A percentile compares a stretch with the other conserved stretches of the same genome.
Evolutionary conservation across 2,329 filamentous ascomycete species (phyloP).

Genomic region (Diatrype stigma): DNA sequence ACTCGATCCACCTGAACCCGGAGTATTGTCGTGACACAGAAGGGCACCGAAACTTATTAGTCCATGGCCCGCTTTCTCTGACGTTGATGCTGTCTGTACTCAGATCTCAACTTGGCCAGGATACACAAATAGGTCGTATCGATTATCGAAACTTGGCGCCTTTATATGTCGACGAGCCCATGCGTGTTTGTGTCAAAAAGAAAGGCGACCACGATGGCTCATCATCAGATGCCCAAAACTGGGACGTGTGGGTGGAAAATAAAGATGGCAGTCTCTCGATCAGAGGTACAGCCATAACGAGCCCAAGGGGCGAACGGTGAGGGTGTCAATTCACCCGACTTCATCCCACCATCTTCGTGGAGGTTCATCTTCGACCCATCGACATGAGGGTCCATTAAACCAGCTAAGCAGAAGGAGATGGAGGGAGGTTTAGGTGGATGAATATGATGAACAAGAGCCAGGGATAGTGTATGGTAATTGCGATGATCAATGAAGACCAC

Average conservation of each 20-base stretch:
- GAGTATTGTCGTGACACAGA: constrained; percentile 67
- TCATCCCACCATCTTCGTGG: neutral
- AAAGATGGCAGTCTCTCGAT: constrained; percentile 59
- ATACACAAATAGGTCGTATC: constrained; percentile 48
- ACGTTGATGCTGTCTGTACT: constrained; percentile 71
- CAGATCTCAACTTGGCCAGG: constrained; percentile 39
- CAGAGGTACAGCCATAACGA: constrained; percentile 43
- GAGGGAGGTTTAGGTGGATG: too few relatives aligned
- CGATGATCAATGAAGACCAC: too few relatives aligned
- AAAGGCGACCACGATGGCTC: constrained; percentile 30
- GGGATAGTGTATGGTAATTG: too few relatives aligned
- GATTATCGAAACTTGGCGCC: constrained; percentile 80
- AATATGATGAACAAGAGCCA: too few relatives aligned
- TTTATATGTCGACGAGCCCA: constrained; percentile 67
- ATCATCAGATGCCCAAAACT: constrained; percentile 32
- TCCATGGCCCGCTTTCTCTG: constrained; percentile 82
- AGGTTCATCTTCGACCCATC: too few relatives aligned
- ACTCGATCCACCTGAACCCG: constrained; percentile 81
- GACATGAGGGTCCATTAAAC: too few relatives aligned
- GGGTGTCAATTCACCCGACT: too few relatives aligned
- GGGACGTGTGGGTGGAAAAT: constrained; percentile 64
- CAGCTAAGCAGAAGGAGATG: too few relatives aligned
- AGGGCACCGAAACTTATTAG: constrained; percentile 69
- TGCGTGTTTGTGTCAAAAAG: constrained; percentile 64
- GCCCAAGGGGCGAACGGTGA: neutral